Evolutionary conservation across 2,329 filamentous ascomycete genomes (phyloP).

Genomic region (Hymenoscyphus albidus): DNA sequence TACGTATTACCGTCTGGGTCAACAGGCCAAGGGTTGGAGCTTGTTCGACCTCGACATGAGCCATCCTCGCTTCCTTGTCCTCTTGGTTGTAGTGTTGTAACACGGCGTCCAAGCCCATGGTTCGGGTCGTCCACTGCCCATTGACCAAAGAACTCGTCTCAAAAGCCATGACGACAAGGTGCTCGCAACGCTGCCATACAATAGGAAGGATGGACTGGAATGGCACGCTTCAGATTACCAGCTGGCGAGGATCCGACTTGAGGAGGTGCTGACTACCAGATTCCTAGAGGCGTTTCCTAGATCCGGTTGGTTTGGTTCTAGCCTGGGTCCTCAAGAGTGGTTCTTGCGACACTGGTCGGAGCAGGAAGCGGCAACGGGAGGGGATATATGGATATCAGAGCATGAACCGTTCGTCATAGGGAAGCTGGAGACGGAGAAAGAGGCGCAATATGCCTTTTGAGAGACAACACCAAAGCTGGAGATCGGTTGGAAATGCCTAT

Average conservation of each 20-base stretch:
- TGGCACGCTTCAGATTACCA: not conserved
- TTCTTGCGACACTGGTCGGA: conserved; percentile 1
- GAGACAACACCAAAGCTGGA: not conserved
- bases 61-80: conserved; percentile 34
- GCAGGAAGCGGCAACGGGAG: not conserved
- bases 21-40: conserved; percentile 66
- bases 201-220: not conserved
- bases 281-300: not conserved
- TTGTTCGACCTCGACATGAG: conserved; percentile 32
- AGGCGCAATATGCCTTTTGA: not conserved
- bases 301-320: not conserved
- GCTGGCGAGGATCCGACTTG: not conserved
- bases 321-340: not conserved
- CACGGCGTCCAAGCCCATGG: conserved; percentile 41
- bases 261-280: not conserved
- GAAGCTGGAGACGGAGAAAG: not conserved
- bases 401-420: not conserved
- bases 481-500: not conserved
- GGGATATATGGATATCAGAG: not conserved
- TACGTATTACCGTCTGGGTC: conserved; percentile 72
- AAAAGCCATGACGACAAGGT: conserved; percentile 28
- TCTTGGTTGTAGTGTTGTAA: conserved; percentile 37
- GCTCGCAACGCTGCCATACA: not conserved
- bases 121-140: conserved; percentile 36
- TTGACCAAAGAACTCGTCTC: conserved; percentile 33